A percentile compares a stretch with the other conserved stretches of the same genome.
Evolutionary conservation across 2,329 filamentous ascomycete genomes (phyloP).

Genomic region (Xylaria sp.): DNA sequence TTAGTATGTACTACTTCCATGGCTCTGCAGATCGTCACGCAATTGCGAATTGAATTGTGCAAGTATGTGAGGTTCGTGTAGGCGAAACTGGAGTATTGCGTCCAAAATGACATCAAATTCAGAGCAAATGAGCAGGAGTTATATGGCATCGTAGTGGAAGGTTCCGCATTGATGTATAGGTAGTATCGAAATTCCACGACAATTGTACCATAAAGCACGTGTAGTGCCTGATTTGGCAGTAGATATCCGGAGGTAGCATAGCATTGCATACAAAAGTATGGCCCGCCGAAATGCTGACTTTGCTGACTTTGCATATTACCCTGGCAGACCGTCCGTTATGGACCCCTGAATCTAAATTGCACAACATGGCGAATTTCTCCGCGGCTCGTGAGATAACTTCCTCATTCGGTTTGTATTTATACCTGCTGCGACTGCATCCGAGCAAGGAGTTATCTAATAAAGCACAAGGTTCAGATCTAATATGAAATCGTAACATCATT

Average conservation of each 20-base stretch:
- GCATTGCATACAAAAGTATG: conserved; percentile 10
- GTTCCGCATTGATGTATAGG: conserved; percentile 1
- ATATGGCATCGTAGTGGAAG: conserved; percentile 5
- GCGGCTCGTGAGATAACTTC: conserved; percentile 4
- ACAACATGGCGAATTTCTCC: not conserved
- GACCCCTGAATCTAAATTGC: conserved; percentile 9
- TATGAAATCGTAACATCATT: conserved; percentile 26
- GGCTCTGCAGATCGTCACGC: not conserved
- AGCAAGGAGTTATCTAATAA: conserved; percentile 3
- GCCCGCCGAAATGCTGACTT: conserved; percentile 27
- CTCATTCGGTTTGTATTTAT: conserved; percentile 24
- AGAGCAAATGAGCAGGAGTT: not conserved
- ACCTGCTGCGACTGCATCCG: not conserved
- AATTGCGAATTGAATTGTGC: conserved; percentile 9
- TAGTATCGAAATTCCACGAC: conserved; percentile 15
- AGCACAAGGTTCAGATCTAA: conserved; percentile 18
- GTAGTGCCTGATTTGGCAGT: conserved; percentile 26
- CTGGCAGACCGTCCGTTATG: conserved; percentile 1
- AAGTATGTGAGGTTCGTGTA: conserved; percentile 1
- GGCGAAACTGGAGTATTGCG: not conserved
- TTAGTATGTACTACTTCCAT: too few relatives aligned
- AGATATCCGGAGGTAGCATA: conserved; percentile 22
- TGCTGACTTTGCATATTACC: conserved; percentile 28
- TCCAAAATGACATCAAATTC: conserved; percentile 2
- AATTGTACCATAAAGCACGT: conserved; percentile 29